Conservation (phyloP, 257 asterid genomes). For the Linaria vulgaris region DNA sequence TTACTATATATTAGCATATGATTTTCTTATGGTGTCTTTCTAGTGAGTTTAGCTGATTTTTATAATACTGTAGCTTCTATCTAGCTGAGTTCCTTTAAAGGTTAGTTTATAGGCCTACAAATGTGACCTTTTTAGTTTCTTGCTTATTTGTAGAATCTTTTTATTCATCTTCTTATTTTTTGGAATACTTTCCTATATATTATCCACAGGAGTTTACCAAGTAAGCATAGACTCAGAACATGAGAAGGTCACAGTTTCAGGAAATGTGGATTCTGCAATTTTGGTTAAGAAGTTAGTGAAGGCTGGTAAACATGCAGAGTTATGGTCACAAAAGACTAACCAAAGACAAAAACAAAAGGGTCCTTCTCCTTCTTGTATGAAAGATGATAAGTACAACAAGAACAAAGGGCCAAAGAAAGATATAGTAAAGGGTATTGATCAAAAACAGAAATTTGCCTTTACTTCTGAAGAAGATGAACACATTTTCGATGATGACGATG, state of each 20-base stretch:
- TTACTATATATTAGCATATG: not conserved
- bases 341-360: conserved; percentile 38
- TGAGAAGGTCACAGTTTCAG: conserved; percentile 65
- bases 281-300: conserved; percentile 53
- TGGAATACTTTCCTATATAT: not conserved
- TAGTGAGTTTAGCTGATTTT: not conserved
- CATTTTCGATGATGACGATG: conserved; percentile 31
- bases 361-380: conserved; percentile 8
- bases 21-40: not conserved
- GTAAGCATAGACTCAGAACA: conserved; percentile 61
- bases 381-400: conserved; percentile 14
- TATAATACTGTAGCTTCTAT: no score
- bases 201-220: conserved; percentile 62
- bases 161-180: not conserved
- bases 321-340: conserved; percentile 47
- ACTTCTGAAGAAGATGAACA: conserved; percentile 35
- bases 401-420: conserved; percentile 42
- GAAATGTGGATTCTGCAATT: conserved; percentile 48
- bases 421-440: conserved; percentile 35
- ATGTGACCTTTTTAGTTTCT: no score
- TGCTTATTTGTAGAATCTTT: no score
- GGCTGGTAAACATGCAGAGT: conserved; percentile 76
- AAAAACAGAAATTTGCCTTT: conserved; percentile 40
- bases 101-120: no score
- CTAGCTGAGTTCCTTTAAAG: no score